A percentile compares a stretch with the other conserved stretches of the same genome.
Conservation (phyloP, 2,329 filamentous ascomycete species). For the Rhinocladiella similis region DNA sequence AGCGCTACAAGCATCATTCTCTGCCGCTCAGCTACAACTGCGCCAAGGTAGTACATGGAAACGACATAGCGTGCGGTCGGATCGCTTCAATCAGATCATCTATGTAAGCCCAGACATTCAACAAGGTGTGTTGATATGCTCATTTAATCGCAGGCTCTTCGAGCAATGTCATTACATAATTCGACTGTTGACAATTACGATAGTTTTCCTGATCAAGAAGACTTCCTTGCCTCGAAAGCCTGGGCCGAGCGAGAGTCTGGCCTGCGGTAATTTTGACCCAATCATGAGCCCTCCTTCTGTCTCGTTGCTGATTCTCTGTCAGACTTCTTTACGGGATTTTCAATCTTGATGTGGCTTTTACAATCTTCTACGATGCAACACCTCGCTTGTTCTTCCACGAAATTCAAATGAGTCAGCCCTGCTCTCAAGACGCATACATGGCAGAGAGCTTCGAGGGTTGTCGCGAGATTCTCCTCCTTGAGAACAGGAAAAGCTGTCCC, state of each 20-base stretch:
- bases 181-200: too few species aligned
- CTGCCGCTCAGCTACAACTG: slow-evolving; percentile 2
- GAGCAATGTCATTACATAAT: too few species aligned
- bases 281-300: too few species aligned
- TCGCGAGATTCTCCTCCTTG: background rate
- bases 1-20: slow-evolving; percentile 4
- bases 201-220: too few species aligned
- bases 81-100: background rate
- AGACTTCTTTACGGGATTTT: slow-evolving; percentile 3
- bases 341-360: slow-evolving; percentile 5
- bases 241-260: too few species aligned
- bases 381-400: slow-evolving; percentile 6
- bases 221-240: too few species aligned
- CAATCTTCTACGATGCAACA: background rate
- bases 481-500: background rate
- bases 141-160: too few species aligned
- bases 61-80: background rate
- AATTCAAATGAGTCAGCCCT: background rate
- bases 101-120: background rate
- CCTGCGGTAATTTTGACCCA: too few species aligned
- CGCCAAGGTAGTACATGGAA: background rate
- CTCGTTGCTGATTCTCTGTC: too few species aligned
- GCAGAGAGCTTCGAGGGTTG: background rate
- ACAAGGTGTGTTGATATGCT: too few species aligned
- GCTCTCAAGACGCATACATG: background rate